Percentiles rank a stretch among this genome's conserved stretches.
These are phyloP conservation scores for Solanum sejunctum DNA, from an alignment of 257 asterid genomes.

Conservation along the genomic window DNA sequence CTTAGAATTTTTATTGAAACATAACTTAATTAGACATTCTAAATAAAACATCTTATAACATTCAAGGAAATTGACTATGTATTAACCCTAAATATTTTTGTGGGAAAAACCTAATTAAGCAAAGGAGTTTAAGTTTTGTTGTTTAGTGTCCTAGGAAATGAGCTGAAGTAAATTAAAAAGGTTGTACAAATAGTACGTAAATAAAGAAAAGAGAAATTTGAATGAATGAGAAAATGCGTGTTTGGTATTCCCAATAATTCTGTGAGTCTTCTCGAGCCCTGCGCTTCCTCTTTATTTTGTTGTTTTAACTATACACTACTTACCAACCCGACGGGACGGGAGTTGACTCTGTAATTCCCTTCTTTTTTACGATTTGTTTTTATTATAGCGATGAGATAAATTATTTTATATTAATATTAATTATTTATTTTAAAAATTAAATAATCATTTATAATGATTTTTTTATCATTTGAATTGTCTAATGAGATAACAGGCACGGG, in stretches of 20 bases:
- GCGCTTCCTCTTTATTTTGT: neutral
- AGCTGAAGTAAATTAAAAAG: neutral
- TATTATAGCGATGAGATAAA: neutral
- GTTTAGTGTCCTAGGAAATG: neutral
- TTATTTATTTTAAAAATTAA: too few species aligned
- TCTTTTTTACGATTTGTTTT: neutral
- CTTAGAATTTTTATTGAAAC: too few species aligned
- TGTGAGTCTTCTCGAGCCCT: slow-evolving; percentile 23
- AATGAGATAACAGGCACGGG: too few species aligned
- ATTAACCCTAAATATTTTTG: too few species aligned
- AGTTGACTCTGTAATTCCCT: neutral
- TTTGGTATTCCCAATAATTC: slow-evolving; percentile 19
- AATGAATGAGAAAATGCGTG: neutral
- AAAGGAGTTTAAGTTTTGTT: too few species aligned
- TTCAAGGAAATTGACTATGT: too few species aligned
- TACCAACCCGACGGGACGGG: neutral
- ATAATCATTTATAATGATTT: too few species aligned
- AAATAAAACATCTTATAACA: too few species aligned
- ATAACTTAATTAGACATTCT: too few species aligned
- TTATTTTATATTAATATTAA: too few species aligned
- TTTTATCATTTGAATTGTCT: too few species aligned
- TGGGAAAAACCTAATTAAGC: too few species aligned
- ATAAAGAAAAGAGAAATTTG: neutral
- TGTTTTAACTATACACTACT: neutral
- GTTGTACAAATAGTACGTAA: neutral